phyloP scores from a whole-genome alignment of 345 rosid species.

The Eucalyptus microcorys region DNA sequence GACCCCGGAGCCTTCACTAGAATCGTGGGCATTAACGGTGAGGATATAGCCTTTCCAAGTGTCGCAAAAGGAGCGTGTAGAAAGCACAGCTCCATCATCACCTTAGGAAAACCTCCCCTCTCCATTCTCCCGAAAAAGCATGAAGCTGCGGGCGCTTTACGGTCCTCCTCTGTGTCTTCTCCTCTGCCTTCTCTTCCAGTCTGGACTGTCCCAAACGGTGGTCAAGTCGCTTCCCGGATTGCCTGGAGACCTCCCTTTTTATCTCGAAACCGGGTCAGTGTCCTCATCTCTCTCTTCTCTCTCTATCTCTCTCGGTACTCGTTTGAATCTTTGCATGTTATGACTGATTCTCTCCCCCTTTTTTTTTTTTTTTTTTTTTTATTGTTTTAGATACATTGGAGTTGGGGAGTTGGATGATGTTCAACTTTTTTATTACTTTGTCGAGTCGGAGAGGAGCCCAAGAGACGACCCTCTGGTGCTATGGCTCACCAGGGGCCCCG shows the following conservation, averaged over 20 bases:
- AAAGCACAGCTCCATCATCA: no score
- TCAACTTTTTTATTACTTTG: slow-evolving; percentile 7
- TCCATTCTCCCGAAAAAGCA: no score
- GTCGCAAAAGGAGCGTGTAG: no score
- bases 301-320: not conserved
- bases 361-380: rapidly evolving
- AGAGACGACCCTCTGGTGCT: slow-evolving; percentile 7
- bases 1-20: not conserved
- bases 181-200: no score
- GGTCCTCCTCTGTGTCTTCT: no score
- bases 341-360: not conserved
- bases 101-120: no score
- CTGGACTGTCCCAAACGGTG: not conserved
- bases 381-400: slow-evolving; percentile 1
- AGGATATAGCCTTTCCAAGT: no score
- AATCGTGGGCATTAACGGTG: not conserved
- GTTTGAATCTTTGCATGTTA: not conserved
- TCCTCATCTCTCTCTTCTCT: not conserved
- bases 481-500: slow-evolving; percentile 22
- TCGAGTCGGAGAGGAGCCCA: slow-evolving; percentile 7
- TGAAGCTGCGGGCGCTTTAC: no score
- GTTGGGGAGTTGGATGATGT: slow-evolving; percentile 5
- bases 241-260: slow-evolving; percentile 7
- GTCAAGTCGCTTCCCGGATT: slow-evolving; percentile 4
- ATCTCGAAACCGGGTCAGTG: slow-evolving; percentile 9